Evolutionary conservation across 371 early-diverging fungal species (phyloP).

Genomic region (Syncephalastrum racemosum): DNA sequence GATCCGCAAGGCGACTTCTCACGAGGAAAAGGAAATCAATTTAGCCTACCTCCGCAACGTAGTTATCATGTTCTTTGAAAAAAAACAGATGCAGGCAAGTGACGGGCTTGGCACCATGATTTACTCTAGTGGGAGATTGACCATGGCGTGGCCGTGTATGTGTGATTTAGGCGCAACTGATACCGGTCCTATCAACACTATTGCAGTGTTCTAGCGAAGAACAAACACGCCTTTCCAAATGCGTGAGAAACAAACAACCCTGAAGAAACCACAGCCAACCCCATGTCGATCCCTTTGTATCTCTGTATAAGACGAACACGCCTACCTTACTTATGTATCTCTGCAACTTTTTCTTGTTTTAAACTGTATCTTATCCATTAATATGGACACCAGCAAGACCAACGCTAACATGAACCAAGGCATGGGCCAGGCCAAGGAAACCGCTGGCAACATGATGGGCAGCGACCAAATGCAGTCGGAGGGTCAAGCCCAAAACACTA

Average conservation of each 20-base stretch:
- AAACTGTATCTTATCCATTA: too few species aligned
- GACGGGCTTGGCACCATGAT: background rate
- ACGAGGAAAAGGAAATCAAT: constrained; percentile 49
- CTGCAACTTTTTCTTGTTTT: too few species aligned
- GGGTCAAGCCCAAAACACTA: constrained; percentile 34
- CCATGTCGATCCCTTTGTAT: too few species aligned
- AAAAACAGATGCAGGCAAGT: constrained; percentile 65
- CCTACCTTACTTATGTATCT: too few species aligned
- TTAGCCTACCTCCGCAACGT: constrained; percentile 82
- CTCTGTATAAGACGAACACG: too few species aligned
- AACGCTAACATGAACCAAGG: constrained; percentile 36
- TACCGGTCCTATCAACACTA: constrained; percentile 34
- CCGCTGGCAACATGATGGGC: constrained; percentile 41
- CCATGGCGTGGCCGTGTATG: too few species aligned
- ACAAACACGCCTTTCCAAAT: constrained; percentile 21
- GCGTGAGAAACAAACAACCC: constrained; percentile 18
- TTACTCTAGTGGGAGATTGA: background rate
- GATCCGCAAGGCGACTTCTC: constrained; percentile 39
- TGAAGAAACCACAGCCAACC: too few species aligned
- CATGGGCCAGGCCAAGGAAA: constrained; percentile 46
- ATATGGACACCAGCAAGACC: constrained; percentile 6
- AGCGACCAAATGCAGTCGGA: constrained; percentile 37
- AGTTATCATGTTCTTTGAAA: constrained; percentile 79
- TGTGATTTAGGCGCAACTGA: constrained; percentile 27
- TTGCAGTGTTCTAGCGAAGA: constrained; percentile 35